Evolutionary conservation across 2,329 filamentous ascomycete species (phyloP).

Genomic region (Exophiala phaeomuriformis): DNA sequence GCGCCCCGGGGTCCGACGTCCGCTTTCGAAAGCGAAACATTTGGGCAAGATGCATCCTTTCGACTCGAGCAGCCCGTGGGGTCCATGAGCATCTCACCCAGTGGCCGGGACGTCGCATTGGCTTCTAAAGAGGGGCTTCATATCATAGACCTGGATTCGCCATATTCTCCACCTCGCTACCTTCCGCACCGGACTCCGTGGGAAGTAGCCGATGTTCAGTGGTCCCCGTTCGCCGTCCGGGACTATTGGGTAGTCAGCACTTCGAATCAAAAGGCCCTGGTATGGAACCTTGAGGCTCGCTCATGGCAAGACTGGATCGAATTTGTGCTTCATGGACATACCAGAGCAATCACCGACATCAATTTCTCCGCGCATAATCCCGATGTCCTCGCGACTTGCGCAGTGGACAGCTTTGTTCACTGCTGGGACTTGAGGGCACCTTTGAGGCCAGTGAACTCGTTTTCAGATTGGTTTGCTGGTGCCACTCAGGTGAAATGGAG

Average conservation of each 20-base stretch:
- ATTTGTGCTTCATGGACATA: constrained; percentile 77
- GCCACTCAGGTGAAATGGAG: constrained; percentile 96
- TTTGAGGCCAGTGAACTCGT: constrained; percentile 65
- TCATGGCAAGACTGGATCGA: constrained; percentile 73
- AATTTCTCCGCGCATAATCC: constrained; percentile 93
- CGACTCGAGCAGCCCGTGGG: constrained; percentile 73
- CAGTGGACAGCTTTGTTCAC: constrained; percentile 87
- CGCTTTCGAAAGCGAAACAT: constrained; percentile 78
- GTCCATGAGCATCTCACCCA: constrained; percentile 87
- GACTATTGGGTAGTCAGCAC: constrained; percentile 94
- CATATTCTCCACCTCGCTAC: constrained; percentile 77
- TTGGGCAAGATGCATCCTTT: constrained; percentile 76
- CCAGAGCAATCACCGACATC: constrained; percentile 86
- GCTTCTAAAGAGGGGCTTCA: constrained; percentile 83
- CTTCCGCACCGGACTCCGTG: constrained; percentile 83
- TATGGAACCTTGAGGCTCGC: constrained; percentile 79
- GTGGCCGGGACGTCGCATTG: constrained; percentile 80
- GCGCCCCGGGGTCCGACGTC: constrained; percentile 39
- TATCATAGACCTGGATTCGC: constrained; percentile 85
- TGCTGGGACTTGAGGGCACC: constrained; percentile 81
- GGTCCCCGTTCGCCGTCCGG: constrained; percentile 83
- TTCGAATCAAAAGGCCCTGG: constrained; percentile 85
- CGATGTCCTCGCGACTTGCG: constrained; percentile 80
- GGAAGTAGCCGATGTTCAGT: constrained; percentile 93
- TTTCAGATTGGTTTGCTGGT: constrained; percentile 88